These are phyloP conservation scores for Didymella arachidicola DNA, from an alignment of 2,329 filamentous ascomycete species.

Conservation along the genomic window DNA sequence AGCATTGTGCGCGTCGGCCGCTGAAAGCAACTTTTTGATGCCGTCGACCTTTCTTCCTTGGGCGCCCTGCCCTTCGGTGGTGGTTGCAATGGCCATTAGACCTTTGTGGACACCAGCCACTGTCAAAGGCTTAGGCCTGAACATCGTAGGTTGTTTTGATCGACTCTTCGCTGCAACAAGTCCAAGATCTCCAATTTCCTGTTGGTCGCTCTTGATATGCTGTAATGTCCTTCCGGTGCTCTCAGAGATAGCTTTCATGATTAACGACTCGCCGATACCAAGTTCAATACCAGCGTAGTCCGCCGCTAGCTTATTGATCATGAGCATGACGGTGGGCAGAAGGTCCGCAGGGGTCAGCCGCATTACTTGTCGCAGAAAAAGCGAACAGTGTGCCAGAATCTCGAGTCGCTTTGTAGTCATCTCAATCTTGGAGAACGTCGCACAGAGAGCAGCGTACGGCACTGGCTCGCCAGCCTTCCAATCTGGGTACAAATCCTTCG, in stretches of 20 bases:
- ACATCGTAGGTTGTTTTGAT: constrained; percentile 96
- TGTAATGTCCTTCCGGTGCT: constrained; percentile 85
- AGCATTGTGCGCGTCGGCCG: constrained; percentile 76
- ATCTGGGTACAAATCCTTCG: constrained; percentile 88
- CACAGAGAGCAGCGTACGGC: constrained; percentile 92
- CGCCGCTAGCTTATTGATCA: constrained; percentile 97
- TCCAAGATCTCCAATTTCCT: constrained; percentile 94
- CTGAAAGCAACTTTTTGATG: constrained; percentile 96
- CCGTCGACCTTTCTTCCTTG: constrained; percentile 90
- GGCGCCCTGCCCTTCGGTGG: constrained; percentile 82
- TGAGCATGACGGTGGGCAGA: constrained; percentile 85
- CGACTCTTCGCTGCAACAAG: constrained; percentile 95
- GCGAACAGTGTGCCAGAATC: constrained; percentile 86
- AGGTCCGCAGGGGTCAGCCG: constrained; percentile 88
- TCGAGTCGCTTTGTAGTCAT: constrained; percentile 90
- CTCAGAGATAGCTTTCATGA: constrained; percentile 98
- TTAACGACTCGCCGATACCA: constrained; percentile 96
- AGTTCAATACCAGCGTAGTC: constrained; percentile 97
- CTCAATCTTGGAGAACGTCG: constrained; percentile 92
- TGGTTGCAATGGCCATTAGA: constrained; percentile 85
- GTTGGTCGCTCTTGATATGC: constrained; percentile 94
- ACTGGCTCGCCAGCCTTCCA: constrained; percentile 90
- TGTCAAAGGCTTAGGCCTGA: constrained; percentile 92
- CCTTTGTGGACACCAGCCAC: constrained; percentile 86
- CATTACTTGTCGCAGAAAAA: constrained; percentile 93